Percentiles rank a stretch among this genome's conserved stretches.
Conservation (phyloP, 495 filamentous ascomycete genomes). For the Aspergillus affinis region DNA sequence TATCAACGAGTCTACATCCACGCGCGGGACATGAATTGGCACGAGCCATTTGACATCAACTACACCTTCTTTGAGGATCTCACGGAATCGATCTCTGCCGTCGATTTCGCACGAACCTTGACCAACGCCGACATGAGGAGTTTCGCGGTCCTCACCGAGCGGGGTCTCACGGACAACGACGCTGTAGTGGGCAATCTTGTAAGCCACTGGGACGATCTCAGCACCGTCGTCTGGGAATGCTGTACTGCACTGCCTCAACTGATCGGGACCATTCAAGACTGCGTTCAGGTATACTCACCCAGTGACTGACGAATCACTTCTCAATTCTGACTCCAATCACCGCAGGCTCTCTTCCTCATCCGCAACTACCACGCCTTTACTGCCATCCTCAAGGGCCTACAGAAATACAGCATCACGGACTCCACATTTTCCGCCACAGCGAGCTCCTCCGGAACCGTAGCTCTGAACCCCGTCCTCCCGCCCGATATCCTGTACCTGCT, state of each 20-base stretch:
- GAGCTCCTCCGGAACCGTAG: constrained; percentile 19
- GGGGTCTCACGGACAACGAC: constrained; percentile 24
- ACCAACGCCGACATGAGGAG: constrained; percentile 27
- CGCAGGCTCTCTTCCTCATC: constrained; percentile 28
- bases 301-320: constrained; percentile 1
- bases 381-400: constrained; percentile 37
- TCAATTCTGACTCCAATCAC: not conserved
- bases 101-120: constrained; percentile 33
- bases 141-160: constrained; percentile 29
- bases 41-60: constrained; percentile 28
- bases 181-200: constrained; percentile 19
- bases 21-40: constrained; percentile 37
- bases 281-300: constrained; percentile 27
- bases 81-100: constrained; percentile 28
- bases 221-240: constrained; percentile 40
- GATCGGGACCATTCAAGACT: constrained; percentile 35
- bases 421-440: constrained; percentile 17
- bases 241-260: constrained; percentile 39
- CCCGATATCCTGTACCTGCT: constrained; percentile 26
- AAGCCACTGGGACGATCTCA: constrained; percentile 32
- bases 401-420: constrained; percentile 31
- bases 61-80: constrained; percentile 37
- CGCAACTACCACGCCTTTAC: constrained; percentile 39
- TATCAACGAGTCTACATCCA: constrained; percentile 40
- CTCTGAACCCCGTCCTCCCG: constrained; percentile 27